Percentiles rank a stretch among this genome's conserved stretches.
Conservation (phyloP, 108 stramenopile species). For the Aurantiochytrium sp. region DNA sequence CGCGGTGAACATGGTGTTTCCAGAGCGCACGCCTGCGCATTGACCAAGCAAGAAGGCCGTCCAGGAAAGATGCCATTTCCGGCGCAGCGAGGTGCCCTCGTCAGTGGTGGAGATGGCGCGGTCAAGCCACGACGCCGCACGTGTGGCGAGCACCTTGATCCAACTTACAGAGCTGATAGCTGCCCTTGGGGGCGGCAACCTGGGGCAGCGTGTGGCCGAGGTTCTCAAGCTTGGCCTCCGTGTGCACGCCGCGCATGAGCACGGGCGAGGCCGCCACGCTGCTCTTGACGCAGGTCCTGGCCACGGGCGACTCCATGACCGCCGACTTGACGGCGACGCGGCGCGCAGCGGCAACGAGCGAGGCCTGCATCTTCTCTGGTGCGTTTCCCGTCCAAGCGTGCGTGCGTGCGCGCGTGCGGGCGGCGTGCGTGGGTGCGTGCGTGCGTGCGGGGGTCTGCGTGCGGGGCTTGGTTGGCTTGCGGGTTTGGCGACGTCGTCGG, state of each 20-base stretch:
- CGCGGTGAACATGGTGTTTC: constrained; percentile 66
- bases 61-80: constrained; percentile 63
- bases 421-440: too few species aligned
- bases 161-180: constrained; percentile 61
- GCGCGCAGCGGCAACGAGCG: background rate
- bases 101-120: too few species aligned
- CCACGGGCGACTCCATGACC: too few species aligned
- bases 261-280: background rate
- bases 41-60: background rate
- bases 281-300: too few species aligned
- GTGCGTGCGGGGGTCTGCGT: too few species aligned
- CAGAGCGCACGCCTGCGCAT: constrained; percentile 35
- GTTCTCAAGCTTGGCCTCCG: constrained; percentile 40
- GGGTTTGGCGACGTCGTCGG: too few species aligned
- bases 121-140: too few species aligned
- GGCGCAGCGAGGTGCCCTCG: too few species aligned
- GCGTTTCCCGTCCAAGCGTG: background rate
- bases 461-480: too few species aligned
- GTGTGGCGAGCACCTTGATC: too few species aligned
- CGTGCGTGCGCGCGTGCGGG: too few species aligned
- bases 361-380: background rate
- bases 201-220: constrained; percentile 67
- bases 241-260: constrained; percentile 23
- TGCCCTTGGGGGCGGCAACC: constrained; percentile 71
- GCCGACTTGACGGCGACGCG: background rate